A percentile compares a stretch with the other conserved stretches of the same genome.
phyloP scores from a whole-genome alignment of 768 basidiomycete genomes.

The Lanmaoa pseudosensibilis region DNA sequence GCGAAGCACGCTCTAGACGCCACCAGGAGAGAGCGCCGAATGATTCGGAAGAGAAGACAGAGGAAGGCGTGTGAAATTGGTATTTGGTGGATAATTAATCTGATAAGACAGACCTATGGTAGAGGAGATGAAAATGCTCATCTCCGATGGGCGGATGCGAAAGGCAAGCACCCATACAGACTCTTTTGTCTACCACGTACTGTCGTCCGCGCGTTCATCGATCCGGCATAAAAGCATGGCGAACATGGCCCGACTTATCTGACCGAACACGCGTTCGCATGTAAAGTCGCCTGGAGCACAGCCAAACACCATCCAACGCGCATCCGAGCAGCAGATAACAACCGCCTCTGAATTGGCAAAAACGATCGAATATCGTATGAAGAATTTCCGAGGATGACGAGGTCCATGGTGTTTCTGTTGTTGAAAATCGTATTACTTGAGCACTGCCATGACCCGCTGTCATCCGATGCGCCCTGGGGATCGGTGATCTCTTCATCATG shows the following conservation, averaged over 20 bases:
- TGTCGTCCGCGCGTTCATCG: background rate
- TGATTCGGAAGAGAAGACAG: background rate
- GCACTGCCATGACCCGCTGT: constrained; percentile 1
- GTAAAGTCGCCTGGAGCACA: background rate
- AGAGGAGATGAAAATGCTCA: constrained; percentile 8
- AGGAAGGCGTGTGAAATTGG: background rate
- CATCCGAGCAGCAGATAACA: background rate
- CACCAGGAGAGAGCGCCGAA: constrained; percentile 2
- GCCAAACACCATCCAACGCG: background rate
- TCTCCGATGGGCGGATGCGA: constrained; percentile 10
- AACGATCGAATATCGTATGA: constrained; percentile 6
- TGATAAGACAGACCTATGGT: constrained; percentile 10
- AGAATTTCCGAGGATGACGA: constrained; percentile 28
- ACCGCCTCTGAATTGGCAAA: constrained; percentile 9
- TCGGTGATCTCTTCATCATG: constrained; percentile 6
- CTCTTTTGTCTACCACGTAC: background rate
- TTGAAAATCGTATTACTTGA: constrained; percentile 2
- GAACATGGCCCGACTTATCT: background rate
- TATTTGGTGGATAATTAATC: constrained; percentile 1
- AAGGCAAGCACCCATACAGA: background rate
- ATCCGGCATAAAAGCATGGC: background rate
- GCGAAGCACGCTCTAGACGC: constrained; percentile 7
- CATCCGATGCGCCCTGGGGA: background rate
- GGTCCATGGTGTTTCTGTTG: background rate
- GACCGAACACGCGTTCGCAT: background rate